These are phyloP conservation scores for Erucastrum elatum DNA, from an alignment of 345 rosid genomes.

Conservation along the genomic window DNA sequence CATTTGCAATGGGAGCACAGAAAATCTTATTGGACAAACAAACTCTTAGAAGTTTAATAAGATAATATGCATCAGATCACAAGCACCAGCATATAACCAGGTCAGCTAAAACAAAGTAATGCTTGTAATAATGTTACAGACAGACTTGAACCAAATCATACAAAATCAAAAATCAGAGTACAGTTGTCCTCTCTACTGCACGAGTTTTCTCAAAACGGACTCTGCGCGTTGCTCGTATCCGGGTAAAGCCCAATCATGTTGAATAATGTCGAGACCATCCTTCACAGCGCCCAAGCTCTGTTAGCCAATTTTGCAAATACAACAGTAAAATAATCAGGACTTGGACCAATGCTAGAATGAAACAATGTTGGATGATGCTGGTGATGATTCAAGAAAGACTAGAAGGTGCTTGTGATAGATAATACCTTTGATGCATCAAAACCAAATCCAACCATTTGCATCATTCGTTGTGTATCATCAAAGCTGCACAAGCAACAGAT, in stretches of 20 bases:
- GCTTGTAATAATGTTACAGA: not conserved
- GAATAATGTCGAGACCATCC: slow-evolving; percentile 25
- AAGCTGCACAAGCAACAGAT: not conserved
- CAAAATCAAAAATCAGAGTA: not conserved
- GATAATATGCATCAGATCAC: not conserved
- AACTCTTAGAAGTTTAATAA: not conserved
- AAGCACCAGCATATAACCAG: not conserved
- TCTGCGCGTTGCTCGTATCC: slow-evolving; percentile 86
- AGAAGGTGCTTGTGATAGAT: too few species aligned
- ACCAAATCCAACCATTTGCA: too few species aligned
- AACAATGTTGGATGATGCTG: too few species aligned
- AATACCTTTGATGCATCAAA: too few species aligned
- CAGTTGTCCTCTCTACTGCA: slow-evolving; percentile 35
- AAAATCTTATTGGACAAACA: not conserved
- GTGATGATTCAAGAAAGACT: not conserved
- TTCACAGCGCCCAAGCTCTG: not conserved
- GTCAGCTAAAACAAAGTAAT: not conserved
- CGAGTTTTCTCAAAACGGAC: slow-evolving; percentile 65
- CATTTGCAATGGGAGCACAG: not conserved
- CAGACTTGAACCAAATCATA: too few species aligned
- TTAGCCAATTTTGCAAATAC: too few species aligned
- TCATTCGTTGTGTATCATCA: too few species aligned
- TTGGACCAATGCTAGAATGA: too few species aligned
- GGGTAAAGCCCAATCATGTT: slow-evolving; percentile 64
- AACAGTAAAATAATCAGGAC: too few species aligned